Base-by-base conservation (phyloP, 345 rosid genomes). In the Garcia nutans region DNA sequence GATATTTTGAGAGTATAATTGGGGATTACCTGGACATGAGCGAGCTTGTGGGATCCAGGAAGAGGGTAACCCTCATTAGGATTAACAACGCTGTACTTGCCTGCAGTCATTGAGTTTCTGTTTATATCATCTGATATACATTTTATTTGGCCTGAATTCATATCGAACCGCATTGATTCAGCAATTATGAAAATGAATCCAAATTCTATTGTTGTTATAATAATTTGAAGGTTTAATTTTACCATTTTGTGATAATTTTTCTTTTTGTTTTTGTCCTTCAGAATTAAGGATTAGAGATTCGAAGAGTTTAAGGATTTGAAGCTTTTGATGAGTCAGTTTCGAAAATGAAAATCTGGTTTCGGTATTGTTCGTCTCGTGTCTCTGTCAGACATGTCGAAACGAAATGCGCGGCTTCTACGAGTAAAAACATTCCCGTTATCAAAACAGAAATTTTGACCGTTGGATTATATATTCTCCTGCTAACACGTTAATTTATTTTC, bases 111-210 rank as follows among this genome's bases (percentile, higher is more conserved):
- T n/a, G 88, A 78, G 64, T 88, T 82, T 62, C 63, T 42, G 80
- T 84, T 94, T 61, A 94, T 89, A 64, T 94, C 97, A 79, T 94
- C 98, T 6, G 93, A 81, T 79, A 94, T 86, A 88, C 98, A 94
- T 75, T 90, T 91, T 3, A 86, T 83, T 11, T 12, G 37, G 12
- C 91, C 95, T 58, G 97, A 91, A 54, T 77, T 71, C 74, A 92
- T 60, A 73, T 94, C 90, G 58, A 94, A 75, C 74, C 93, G 87
- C 88, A 89, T 82, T 22, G 96, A 77, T 67, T 86, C 80, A 45
- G 79, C 89, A 44, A 67, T 49, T 22, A 22, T 64, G 33, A 78
- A 71, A 76, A 85, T 41, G 41, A 82, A 37, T 58, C 73, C 79
- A 11, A 47, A 11, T 8, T 8, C 12, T 45, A 10, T 45, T 62